phyloP scores from a whole-genome alignment of 306 rosid genomes.

The Gillenia trifoliata region DNA sequence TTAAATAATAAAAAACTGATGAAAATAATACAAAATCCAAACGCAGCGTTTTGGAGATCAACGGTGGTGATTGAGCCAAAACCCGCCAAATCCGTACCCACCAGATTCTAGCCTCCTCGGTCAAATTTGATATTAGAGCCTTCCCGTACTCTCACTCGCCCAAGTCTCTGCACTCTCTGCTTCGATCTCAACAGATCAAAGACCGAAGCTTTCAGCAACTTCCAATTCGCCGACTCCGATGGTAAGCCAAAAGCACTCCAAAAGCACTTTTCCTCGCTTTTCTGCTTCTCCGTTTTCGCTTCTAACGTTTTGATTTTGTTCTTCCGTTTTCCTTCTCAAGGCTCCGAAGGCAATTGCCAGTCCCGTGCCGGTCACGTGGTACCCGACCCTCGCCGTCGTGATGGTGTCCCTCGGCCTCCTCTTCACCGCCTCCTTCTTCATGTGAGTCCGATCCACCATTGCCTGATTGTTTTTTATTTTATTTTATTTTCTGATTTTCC shows the following conservation, averaged over 20 bases:
- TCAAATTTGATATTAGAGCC: neutral
- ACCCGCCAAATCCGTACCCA: neutral
- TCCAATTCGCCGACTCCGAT: neutral
- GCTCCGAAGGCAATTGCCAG: conserved; percentile 82
- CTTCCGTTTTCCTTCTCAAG: conserved; percentile 21
- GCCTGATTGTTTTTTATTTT: neutral
- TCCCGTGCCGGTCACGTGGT: conserved; percentile 79
- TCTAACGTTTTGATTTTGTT: neutral
- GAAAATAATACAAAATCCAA: neutral
- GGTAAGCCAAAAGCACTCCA: neutral
- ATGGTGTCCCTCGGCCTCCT: conserved; percentile 79
- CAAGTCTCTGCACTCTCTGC: neutral
- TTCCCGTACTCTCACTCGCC: neutral
- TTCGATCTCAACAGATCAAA: neutral
- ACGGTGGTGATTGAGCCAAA: neutral
- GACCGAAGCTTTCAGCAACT: neutral
- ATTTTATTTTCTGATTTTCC: neutral
- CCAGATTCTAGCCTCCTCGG: neutral
- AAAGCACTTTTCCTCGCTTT: neutral
- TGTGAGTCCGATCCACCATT: conserved; percentile 55
- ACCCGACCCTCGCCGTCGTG: conserved; percentile 74
- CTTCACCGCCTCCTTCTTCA: conserved; percentile 88
- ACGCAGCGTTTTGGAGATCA: neutral
- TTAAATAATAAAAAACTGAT: too few species aligned
- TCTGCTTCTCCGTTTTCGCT: neutral